Percentiles rank a stretch among this genome's conserved stretches.
Evolutionary conservation across 2,329 filamentous ascomycete species (phyloP).

Genomic region (Paecilomyces dactylethromorphus): DNA sequence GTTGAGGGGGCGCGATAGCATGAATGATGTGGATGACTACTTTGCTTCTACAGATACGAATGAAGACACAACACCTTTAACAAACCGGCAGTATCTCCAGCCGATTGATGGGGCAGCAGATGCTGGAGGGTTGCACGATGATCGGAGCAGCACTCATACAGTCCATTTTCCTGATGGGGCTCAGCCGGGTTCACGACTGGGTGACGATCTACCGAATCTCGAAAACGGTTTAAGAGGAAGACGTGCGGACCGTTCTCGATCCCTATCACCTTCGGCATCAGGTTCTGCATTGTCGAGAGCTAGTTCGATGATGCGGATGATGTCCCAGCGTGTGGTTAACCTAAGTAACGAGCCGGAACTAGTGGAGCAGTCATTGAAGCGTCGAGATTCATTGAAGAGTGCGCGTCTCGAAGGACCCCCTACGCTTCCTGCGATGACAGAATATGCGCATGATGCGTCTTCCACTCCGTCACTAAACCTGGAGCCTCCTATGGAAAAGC

Average conservation of each 20-base stretch:
- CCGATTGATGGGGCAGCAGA: conserved; percentile 48
- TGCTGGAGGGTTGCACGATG: conserved; percentile 37
- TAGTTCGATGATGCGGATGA: conserved; percentile 70
- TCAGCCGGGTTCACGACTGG: conserved; percentile 43
- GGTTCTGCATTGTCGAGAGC: conserved; percentile 60
- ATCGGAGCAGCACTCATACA: conserved; percentile 48
- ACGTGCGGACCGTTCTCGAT: conserved; percentile 40
- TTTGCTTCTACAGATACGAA: conserved; percentile 46
- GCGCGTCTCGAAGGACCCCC: conserved; percentile 48
- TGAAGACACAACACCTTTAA: conserved; percentile 54
- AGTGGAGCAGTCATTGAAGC: conserved; percentile 63
- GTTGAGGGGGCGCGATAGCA: conserved; percentile 15
- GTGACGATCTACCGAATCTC: conserved; percentile 54
- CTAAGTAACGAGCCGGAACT: conserved; percentile 87
- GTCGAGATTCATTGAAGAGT: conserved; percentile 48
- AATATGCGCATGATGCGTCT: conserved; percentile 40
- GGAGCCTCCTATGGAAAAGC: conserved; percentile 25
- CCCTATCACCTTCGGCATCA: conserved; percentile 57
- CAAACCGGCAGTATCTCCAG: conserved; percentile 49
- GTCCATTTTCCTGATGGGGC: conserved; percentile 44
- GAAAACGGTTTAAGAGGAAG: conserved; percentile 53
- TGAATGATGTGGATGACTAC: conserved; percentile 44
- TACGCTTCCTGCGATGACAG: conserved; percentile 41
- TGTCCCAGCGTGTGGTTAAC: conserved; percentile 97
- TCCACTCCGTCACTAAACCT: conserved; percentile 20